These are phyloP conservation scores for Colletotrichum nymphaeae DNA, from an alignment of 2,329 filamentous ascomycete species.

Conservation along the genomic window DNA sequence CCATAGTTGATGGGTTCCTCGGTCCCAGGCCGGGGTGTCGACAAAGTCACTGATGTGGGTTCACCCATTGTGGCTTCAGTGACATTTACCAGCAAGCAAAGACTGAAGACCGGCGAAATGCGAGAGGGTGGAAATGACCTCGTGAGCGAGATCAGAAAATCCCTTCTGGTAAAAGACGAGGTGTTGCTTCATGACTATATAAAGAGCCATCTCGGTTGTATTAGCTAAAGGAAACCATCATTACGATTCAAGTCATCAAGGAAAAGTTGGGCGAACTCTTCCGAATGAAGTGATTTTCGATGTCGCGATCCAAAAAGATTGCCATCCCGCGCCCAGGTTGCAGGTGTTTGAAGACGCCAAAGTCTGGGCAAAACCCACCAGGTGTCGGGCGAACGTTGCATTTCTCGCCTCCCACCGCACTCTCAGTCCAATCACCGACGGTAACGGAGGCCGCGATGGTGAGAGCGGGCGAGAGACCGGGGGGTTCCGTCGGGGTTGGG, in stretches of 20 bases:
- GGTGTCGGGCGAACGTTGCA: neutral
- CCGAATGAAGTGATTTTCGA: slow-evolving; percentile 14
- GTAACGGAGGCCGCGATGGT: neutral
- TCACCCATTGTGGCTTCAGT: slow-evolving; percentile 15
- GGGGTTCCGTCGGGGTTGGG: neutral
- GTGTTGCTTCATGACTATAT: slow-evolving; percentile 19
- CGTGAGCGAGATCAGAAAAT: neutral
- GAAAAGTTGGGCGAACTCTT: neutral
- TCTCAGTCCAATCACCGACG: slow-evolving; percentile 15
- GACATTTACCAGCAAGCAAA: neutral
- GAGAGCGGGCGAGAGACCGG: neutral
- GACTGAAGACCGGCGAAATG: neutral
- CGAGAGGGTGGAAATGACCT: neutral
- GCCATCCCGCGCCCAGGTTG: slow-evolving; percentile 2
- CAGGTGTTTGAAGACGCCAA: slow-evolving; percentile 18
- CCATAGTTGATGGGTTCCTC: slow-evolving; percentile 25
- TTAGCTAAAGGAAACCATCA: neutral
- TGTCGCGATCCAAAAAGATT: slow-evolving; percentile 20
- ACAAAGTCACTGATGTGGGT: neutral
- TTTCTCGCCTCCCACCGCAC: neutral
- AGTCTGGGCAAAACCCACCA: slow-evolving; percentile 32
- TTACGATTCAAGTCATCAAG: slow-evolving; percentile 4
- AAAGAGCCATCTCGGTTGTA: neutral
- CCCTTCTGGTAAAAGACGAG: neutral
- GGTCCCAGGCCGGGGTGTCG: neutral